These are phyloP conservation scores for Vigna unguiculata DNA, from an alignment of 306 rosid species.

Conservation along the genomic window DNA sequence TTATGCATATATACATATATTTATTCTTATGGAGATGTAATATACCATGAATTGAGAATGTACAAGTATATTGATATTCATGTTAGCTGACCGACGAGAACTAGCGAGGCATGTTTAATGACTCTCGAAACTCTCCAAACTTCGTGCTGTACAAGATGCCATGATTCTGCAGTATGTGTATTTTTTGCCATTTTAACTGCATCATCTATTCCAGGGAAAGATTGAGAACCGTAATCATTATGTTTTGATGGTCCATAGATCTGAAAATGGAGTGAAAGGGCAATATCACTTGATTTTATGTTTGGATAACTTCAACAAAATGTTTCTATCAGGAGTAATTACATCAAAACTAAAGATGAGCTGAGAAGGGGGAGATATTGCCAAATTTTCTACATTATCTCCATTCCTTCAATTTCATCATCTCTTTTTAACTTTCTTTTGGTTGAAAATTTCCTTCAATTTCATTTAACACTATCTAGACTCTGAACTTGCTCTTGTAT, in stretches of 20 bases:
- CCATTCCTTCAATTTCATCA: neutral
- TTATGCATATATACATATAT: neutral
- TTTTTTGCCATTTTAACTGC: constrained; percentile 57
- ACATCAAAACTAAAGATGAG: neutral
- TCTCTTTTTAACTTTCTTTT: neutral
- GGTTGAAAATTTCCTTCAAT: neutral
- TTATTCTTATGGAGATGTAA: constrained; percentile 13
- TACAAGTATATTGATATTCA: constrained; percentile 34
- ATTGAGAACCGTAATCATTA: constrained; percentile 65
- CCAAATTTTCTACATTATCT: neutral
- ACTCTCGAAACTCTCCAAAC: constrained; percentile 78
- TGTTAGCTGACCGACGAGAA: constrained; percentile 62
- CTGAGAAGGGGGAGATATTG: neutral
- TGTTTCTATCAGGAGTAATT: neutral
- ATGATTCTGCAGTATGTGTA: constrained; percentile 55
- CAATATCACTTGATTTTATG: neutral
- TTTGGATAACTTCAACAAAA: neutral
- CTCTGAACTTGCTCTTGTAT: neutral
- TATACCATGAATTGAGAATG: constrained; percentile 15
- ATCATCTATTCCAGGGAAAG: constrained; percentile 69
- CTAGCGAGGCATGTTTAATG: constrained; percentile 61
- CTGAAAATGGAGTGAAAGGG: constrained; percentile 44
- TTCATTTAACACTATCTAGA: neutral
- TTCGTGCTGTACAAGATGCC: constrained; percentile 70
- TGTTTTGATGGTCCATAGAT: constrained; percentile 71